These are phyloP conservation scores for Talaromyces thailandensis DNA, from an alignment of 495 filamentous ascomycete genomes.

Conservation along the genomic window DNA sequence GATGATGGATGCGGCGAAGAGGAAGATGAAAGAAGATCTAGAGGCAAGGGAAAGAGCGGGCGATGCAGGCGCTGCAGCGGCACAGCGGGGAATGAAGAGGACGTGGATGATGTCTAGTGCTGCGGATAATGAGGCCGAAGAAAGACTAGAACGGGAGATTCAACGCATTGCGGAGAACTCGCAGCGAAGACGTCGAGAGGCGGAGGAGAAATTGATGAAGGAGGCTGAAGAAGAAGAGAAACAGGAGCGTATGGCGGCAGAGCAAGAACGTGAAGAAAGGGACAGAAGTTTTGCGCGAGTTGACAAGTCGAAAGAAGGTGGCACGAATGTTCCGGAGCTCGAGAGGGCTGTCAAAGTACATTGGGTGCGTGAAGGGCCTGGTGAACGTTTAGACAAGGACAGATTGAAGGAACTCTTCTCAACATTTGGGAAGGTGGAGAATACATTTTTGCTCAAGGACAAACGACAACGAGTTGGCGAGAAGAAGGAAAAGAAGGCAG, in stretches of 20 bases:
- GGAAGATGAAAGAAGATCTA: slow-evolving; percentile 69
- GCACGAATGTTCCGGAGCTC: slow-evolving; percentile 41
- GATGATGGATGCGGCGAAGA: slow-evolving; percentile 54
- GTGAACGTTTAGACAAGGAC: slow-evolving; percentile 34
- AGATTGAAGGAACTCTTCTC: slow-evolving; percentile 35
- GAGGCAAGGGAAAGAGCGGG: slow-evolving; percentile 51
- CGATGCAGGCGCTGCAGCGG: slow-evolving; percentile 13
- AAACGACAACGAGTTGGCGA: slow-evolving; percentile 43
- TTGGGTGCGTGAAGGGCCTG: slow-evolving; percentile 42
- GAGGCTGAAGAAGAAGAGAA: slow-evolving; percentile 42
- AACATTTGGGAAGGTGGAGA: slow-evolving; percentile 49
- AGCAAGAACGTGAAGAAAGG: slow-evolving; percentile 28
- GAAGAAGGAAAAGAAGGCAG: slow-evolving; percentile 43
- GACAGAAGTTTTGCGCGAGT: slow-evolving; percentile 27
- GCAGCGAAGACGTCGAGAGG: slow-evolving; percentile 39
- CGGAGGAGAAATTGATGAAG: slow-evolving; percentile 37
- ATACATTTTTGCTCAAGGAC: slow-evolving; percentile 43
- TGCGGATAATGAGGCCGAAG: slow-evolving; percentile 46
- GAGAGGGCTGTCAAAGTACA: slow-evolving; percentile 53
- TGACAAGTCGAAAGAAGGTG: slow-evolving; percentile 32
- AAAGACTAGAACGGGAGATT: slow-evolving; percentile 50
- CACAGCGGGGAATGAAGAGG: slow-evolving; percentile 34
- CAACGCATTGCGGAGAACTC: slow-evolving; percentile 57
- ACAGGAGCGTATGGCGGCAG: slow-evolving; percentile 13
- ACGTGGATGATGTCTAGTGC: slow-evolving; percentile 28